These are phyloP conservation scores for Neophaeococcomyces aloes DNA, from an alignment of 2,329 filamentous ascomycete species.

Conservation along the genomic window DNA sequence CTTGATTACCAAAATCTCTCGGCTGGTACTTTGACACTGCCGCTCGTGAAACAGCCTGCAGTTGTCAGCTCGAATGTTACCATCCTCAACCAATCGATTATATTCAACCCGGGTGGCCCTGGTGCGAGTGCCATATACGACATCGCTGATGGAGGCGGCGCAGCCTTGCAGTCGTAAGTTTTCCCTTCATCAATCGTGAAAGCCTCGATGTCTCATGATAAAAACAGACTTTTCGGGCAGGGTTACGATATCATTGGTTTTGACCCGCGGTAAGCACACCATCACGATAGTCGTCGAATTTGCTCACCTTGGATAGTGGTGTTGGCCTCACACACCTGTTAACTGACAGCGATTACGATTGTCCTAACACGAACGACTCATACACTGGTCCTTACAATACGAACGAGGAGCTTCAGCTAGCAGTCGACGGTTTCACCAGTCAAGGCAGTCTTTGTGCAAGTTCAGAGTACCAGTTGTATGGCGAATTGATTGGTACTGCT, in stretches of 20 bases:
- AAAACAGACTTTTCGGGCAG: no score
- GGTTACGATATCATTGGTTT: no score
- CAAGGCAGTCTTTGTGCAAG: slow-evolving; percentile 4
- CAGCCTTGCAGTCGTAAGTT: slow-evolving; percentile 8
- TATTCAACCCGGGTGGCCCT: slow-evolving; percentile 15
- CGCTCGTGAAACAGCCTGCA: slow-evolving; percentile 17
- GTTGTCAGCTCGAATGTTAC: slow-evolving; percentile 10
- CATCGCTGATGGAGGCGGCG: background rate
- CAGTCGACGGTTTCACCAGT: background rate
- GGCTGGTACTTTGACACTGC: slow-evolving; percentile 14
- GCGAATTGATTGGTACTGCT: slow-evolving; percentile 27
- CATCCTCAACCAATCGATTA: slow-evolving; percentile 10
- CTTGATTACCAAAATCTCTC: slow-evolving; percentile 18
- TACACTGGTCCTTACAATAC: no score
- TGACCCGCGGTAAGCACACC: no score
- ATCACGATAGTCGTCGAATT: no score
- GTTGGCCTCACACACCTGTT: no score
- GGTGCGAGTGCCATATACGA: slow-evolving; percentile 1
- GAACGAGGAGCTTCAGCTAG: background rate
- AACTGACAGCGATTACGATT: no score
- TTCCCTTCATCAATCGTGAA: no score
- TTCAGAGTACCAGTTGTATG: slow-evolving; percentile 3
- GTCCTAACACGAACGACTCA: no score
- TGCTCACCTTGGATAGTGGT: no score
- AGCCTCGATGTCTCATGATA: no score